phyloP scores from a whole-genome alignment of 805 yeast species.

The Starmerella gropengiesseri region DNA sequence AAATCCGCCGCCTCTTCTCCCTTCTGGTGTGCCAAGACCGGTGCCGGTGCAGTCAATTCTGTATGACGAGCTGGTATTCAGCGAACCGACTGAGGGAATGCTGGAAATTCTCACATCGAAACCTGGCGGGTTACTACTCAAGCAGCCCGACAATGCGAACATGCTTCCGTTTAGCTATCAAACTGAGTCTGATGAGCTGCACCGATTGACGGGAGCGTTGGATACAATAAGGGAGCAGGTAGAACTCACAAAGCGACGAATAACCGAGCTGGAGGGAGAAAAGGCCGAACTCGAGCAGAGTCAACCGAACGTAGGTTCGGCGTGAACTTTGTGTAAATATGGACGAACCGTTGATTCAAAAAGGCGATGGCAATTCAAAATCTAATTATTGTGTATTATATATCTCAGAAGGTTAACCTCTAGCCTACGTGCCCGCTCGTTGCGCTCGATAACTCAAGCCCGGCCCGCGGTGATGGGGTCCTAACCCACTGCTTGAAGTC shows the following conservation, averaged over 20 bases:
- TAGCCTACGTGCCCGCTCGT: background rate
- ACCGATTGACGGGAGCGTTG: constrained; percentile 40
- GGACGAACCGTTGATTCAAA: too few relatives aligned
- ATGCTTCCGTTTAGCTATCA: constrained; percentile 34
- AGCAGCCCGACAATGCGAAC: constrained; percentile 28
- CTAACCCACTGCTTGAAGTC: too few relatives aligned
- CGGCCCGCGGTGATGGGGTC: too few relatives aligned
- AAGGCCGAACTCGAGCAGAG: constrained; percentile 16
- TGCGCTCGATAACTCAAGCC: too few relatives aligned
- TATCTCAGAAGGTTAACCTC: background rate
- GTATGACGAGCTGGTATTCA: constrained; percentile 87
- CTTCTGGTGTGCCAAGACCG: constrained; percentile 25
- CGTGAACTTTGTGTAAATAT: too few relatives aligned
- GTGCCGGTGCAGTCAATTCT: constrained; percentile 46
- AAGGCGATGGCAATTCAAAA: too few relatives aligned
- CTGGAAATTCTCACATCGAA: constrained; percentile 59
- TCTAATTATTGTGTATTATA: background rate
- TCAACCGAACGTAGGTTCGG: background rate
- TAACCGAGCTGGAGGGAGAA: constrained; percentile 29
- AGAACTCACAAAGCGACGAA: constrained; percentile 33
- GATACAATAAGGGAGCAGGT: constrained; percentile 38
- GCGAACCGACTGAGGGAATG: constrained; percentile 86
- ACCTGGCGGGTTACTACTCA: constrained; percentile 31
- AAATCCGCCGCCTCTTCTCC: constrained; percentile 17
- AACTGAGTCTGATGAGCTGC: constrained; percentile 56